Base-by-base conservation (phyloP, 2,329 filamentous ascomycete genomes). In the Talaromyces sp. region DNA sequence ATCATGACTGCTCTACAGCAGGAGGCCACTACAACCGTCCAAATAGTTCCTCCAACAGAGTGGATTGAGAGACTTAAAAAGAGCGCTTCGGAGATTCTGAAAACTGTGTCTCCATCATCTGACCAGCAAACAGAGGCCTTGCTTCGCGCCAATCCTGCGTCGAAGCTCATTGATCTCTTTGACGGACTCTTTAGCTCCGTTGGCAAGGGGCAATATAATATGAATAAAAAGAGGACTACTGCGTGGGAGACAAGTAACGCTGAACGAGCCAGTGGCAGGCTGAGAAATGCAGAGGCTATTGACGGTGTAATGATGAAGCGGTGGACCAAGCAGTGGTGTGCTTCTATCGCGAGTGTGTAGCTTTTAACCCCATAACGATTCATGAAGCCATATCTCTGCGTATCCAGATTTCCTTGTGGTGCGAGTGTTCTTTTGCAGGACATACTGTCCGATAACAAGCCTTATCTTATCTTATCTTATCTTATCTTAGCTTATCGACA, bases 131-230 rank as follows among this genome's bases (percentile, higher is more conserved):
- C 19, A 17, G 31, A 48, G 3, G n/a, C 53, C 2, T 31, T 46
- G 2, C 6, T 56, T 33, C 31, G 53, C 40, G 40, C 17, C n/a
- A 56, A 56, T 39, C 53, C 53, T 11, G 53, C 53, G 17, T 11
- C 37, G n/a, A 45, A 39, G 15, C 40, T 56, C 11, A 45, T 56
- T 31, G 40, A 35, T 19, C 48, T 56, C 53, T 56, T 56, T 22
- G 35, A 46, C 11, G 15, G 10, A 31, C 41, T n/a, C 15, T 56
- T 48, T 37, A 35, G 53, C 17, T 28, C 40, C 2, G 28, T 21
- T 31, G 28, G 17, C 13, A 21, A 55, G 19, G 39, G 28, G 19
- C n/a, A 36, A 43, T 43, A 41, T n/a, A 43, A 13, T 13, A 28
- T n/a, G 3, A 15, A 41, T 2, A 35, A 15, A 43, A 35, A n/a